Base-by-base conservation (phyloP, 2,329 filamentous ascomycete genomes). In the Colletotrichum gigasporum region DNA sequence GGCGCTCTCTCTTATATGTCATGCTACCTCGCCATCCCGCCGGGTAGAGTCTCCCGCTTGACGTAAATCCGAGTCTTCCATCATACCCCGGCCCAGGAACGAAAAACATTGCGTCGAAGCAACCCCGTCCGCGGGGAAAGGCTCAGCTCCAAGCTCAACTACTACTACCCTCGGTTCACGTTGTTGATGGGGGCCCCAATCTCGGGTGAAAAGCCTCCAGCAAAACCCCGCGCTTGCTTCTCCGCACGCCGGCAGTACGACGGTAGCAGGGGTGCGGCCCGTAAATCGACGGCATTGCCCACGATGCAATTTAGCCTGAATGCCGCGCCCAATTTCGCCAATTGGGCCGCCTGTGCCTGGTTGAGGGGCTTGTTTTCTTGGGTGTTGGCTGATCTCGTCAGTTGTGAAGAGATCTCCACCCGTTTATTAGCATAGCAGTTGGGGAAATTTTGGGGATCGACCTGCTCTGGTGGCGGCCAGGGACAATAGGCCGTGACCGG, bases 201-300 rank as follows among this genome's bases (percentile, higher is more conserved):
- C 39, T 44, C 51, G 51, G 51, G 51, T 44, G 35, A 54, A 32
- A 32, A 39, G 22, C 30, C n/a, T 56, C 18, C 28, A 56, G 39
- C 53, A n/a, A 10, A 39, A 44, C 51, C 53, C 53, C 53, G 41
- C 53, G 53, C 47, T 39, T 56, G 53, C 47, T 39, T 56, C 53
- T 56, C 53, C 53, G 28, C 53, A 47, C 53, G n/a, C n/a, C n/a
- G 41, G 18, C 20, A 35, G 28, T 56, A 9, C 53, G n/a, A 56
- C 53, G 41, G 20, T 47, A n/a, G 11, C 53, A 56, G 41, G 53
- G 41, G 37, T 56, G 16, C 26, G 28, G 18, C 47, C 47, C 28
- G 47, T 34, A 35, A 14, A 24, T 37, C 3, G 12, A 12, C 20
- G 20, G 12, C 48, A 37, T 39, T 7, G n/a, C 14, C 20, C 20